Conservation (phyloP, 2,329 filamentous ascomycete genomes). For the Fusarium udum region DNA sequence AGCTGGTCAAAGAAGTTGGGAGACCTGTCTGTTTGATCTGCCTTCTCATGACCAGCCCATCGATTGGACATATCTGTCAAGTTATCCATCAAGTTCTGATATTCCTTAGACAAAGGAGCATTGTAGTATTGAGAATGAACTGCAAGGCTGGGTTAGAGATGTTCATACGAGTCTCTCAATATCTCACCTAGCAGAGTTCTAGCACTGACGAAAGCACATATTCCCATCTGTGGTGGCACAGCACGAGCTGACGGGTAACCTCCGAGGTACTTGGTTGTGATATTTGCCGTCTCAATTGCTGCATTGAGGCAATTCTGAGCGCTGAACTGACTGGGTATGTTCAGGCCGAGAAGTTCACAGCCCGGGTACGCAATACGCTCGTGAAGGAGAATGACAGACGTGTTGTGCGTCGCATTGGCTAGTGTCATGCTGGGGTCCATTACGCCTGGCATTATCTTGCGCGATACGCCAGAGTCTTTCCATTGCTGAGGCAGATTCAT, state of each 20-base stretch:
- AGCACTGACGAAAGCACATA: background rate
- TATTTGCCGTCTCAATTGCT: background rate
- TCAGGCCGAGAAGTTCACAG: background rate
- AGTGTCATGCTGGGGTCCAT: background rate
- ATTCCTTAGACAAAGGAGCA: background rate
- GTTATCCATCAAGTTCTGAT: background rate
- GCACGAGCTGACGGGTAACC: background rate
- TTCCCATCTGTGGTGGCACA: background rate
- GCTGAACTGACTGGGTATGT: background rate
- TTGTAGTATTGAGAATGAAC: background rate
- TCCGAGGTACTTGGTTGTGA: background rate
- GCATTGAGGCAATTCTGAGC: background rate
- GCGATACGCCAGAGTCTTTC: background rate
- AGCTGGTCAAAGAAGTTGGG: background rate
- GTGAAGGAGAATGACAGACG: background rate
- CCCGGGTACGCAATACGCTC: background rate
- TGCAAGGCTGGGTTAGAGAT: background rate
- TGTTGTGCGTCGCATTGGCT: background rate
- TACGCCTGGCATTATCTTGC: background rate
- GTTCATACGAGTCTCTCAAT: rapidly evolving
- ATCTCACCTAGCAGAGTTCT: background rate
- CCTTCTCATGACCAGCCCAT: background rate
- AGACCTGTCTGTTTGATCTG: background rate
- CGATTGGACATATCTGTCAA: background rate
- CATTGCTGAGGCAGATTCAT: background rate